Evolutionary conservation across 352 stramenopile genomes (phyloP).

Genomic region (Peronospora farinosa): DNA sequence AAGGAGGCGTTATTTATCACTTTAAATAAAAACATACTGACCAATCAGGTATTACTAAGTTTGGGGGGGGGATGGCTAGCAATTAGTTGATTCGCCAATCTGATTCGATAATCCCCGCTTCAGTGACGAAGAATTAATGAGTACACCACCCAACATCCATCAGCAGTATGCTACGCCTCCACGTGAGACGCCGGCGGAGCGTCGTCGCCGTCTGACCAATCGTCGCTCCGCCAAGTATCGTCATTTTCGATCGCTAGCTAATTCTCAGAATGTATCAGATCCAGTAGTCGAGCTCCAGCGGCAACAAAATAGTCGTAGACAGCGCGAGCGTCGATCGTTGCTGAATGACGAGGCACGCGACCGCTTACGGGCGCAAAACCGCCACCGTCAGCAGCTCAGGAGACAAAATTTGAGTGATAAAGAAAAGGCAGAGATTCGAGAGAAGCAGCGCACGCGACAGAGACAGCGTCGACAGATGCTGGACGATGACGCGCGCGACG

Average conservation of each 20-base stretch:
- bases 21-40: no score
- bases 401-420: conserved; percentile 39
- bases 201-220: conserved; percentile 47
- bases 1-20: no score
- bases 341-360: conserved; percentile 35
- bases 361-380: conserved; percentile 55
- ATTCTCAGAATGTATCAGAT: conserved; percentile 1
- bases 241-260: conserved; percentile 26
- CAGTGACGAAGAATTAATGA: conserved; percentile 11
- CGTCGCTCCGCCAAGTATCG: conserved; percentile 67
- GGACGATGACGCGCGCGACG: conserved; percentile 33
- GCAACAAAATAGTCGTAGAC: conserved; percentile 36
- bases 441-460: conserved; percentile 42
- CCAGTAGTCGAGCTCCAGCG: conserved; percentile 27
- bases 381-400: conserved; percentile 45
- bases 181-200: conserved; percentile 39
- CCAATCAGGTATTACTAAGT: no score
- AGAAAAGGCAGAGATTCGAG: conserved; percentile 29
- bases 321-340: conserved; percentile 40
- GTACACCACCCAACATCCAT: conserved; percentile 50
- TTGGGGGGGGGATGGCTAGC: no score
- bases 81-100: not conserved
- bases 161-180: conserved; percentile 39
- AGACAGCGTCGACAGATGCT: conserved; percentile 37
- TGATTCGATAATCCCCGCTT: conserved; percentile 1